Conservation (phyloP, 2,329 filamentous ascomycete species). For the Ustulina deusta region DNA sequence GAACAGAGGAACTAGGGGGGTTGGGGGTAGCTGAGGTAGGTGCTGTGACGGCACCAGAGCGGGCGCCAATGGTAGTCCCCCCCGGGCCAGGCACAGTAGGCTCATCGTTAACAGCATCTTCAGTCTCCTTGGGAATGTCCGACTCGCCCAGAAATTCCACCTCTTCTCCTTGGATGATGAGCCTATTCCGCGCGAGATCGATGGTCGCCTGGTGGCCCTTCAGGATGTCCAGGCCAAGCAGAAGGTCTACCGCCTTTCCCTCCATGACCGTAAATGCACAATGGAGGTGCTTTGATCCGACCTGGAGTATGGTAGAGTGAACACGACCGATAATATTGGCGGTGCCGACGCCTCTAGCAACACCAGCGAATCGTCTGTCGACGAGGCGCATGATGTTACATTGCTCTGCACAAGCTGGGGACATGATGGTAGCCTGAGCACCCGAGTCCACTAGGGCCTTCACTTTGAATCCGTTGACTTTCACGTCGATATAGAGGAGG, state of each 20-base stretch:
- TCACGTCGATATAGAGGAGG: constrained; percentile 95
- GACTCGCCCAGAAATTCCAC: constrained; percentile 92
- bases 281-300: constrained; percentile 85
- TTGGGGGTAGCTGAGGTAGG: constrained; percentile 53
- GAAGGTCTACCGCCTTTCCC: constrained; percentile 92
- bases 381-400: constrained; percentile 98
- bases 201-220: constrained; percentile 95
- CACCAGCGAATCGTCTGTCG: constrained; percentile 89
- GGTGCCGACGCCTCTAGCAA: constrained; percentile 93
- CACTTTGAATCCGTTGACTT: constrained; percentile 91
- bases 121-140: constrained; percentile 88
- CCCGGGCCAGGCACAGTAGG: constrained; percentile 86
- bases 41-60: constrained; percentile 79
- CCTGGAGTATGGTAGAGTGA: constrained; percentile 94
- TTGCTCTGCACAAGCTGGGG: constrained; percentile 86
- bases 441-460: constrained; percentile 98
- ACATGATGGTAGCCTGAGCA: constrained; percentile 99
- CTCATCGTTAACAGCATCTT: constrained; percentile 79
- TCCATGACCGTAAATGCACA: constrained; percentile 99
- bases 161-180: constrained; percentile 89
- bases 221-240: constrained; percentile 95
- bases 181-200: constrained; percentile 84
- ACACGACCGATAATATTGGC: constrained; percentile 95
- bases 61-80: constrained; percentile 88
- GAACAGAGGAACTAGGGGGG: constrained; percentile 45